These are phyloP conservation scores for Phytophthora melonis DNA, from an alignment of 352 stramenopile genomes.

Conservation along the genomic window DNA sequence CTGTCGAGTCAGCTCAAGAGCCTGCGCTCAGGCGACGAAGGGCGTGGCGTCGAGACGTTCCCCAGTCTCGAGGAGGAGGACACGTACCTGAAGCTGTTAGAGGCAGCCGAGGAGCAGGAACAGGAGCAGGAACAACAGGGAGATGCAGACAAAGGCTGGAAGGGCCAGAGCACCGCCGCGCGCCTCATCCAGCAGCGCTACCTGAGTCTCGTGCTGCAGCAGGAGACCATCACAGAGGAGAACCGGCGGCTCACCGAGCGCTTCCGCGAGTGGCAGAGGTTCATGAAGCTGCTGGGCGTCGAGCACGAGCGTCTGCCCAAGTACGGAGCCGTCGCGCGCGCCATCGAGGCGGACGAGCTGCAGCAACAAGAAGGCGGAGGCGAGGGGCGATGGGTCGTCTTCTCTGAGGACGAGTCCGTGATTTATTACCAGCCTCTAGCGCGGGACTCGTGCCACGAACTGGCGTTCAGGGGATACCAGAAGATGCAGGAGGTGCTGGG, in stretches of 20 bases:
- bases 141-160: conserved; percentile 2
- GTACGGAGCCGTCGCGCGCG: not conserved
- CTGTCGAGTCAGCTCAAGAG: conserved; percentile 17
- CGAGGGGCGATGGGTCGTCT: conserved; percentile 32
- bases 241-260: conserved; percentile 35
- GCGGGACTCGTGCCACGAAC: conserved; percentile 29
- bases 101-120: not conserved
- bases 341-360: conserved; percentile 17
- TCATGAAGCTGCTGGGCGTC: conserved; percentile 34
- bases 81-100: not conserved
- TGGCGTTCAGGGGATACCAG: conserved; percentile 34
- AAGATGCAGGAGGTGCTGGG: conserved; percentile 33
- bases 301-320: conserved; percentile 31
- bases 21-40: not conserved
- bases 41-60: conserved; percentile 19
- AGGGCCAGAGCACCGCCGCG: conserved; percentile 21
- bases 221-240: conserved; percentile 38
- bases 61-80: conserved; percentile 18
- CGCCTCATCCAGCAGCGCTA: conserved; percentile 39
- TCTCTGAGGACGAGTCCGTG: conserved; percentile 34
- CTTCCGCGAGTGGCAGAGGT: conserved; percentile 33
- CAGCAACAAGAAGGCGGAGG: conserved; percentile 21
- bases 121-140: not conserved
- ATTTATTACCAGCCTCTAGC: conserved; percentile 42
- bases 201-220: conserved; percentile 40